Conservation (phyloP, 1,284 basidiomycete genomes). For the Pseudozyma thailandica region DNA sequence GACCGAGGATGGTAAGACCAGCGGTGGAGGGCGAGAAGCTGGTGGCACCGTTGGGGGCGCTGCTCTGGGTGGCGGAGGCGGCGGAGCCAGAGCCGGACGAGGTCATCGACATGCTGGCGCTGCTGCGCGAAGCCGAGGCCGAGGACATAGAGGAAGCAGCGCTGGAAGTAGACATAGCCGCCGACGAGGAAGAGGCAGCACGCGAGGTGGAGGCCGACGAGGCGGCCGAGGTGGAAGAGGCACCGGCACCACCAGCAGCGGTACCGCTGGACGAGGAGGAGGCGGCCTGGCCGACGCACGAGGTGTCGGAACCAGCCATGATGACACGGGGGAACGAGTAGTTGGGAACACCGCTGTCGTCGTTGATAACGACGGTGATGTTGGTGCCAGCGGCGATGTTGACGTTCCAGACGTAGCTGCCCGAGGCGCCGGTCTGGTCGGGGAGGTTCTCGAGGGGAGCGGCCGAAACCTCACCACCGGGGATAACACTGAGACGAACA, state of each 20-base stretch:
- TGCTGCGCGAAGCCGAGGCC: slow-evolving; percentile 5
- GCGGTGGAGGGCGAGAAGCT: slow-evolving; percentile 48
- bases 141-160: slow-evolving; percentile 5
- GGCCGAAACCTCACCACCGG: slow-evolving; percentile 48
- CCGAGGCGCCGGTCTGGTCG: slow-evolving; percentile 46
- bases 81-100: slow-evolving; percentile 7
- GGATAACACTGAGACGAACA: slow-evolving; percentile 39
- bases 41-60: slow-evolving; percentile 27
- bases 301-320: slow-evolving; percentile 31
- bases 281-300: slow-evolving; percentile 43
- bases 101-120: slow-evolving; percentile 3
- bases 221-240: slow-evolving; percentile 9
- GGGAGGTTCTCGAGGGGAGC: slow-evolving; percentile 50
- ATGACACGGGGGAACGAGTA: slow-evolving; percentile 45
- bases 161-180: slow-evolving; percentile 2
- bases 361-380: slow-evolving; percentile 63
- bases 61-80: slow-evolving; percentile 15
- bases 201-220: slow-evolving; percentile 16
- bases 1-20: slow-evolving; percentile 40
- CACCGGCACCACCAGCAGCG: slow-evolving; percentile 5
- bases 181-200: slow-evolving; percentile 18
- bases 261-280: slow-evolving; percentile 13
- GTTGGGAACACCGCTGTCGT: slow-evolving; percentile 55
- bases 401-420: slow-evolving; percentile 62
- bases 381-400: slow-evolving; percentile 62